Evolutionary conservation across 2,329 filamentous ascomycete species (phyloP).

Genomic region (Botrytis galanthina): DNA sequence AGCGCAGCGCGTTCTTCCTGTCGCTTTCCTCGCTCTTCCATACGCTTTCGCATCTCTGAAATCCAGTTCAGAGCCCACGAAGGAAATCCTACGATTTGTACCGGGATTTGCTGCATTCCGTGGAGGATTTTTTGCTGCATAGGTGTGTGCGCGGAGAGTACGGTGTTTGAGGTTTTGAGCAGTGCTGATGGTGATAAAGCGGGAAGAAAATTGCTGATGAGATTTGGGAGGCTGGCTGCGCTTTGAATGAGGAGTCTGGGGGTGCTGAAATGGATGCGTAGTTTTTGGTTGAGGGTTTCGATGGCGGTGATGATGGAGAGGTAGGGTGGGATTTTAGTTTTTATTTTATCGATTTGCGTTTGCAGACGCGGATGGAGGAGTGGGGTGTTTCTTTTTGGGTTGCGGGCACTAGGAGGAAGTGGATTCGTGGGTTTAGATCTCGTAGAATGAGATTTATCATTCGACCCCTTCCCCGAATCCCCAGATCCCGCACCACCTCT

Average conservation of each 20-base stretch:
- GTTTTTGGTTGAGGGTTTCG: neutral
- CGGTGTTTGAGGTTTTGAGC: too few relatives aligned
- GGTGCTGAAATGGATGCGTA: neutral
- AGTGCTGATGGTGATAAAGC: accelerated
- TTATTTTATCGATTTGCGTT: neutral
- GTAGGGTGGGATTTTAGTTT: neutral
- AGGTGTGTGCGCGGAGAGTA: neutral
- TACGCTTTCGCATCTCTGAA: neutral
- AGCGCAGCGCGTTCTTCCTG: neutral
- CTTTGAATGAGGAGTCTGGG: accelerated
- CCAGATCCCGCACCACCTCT: neutral
- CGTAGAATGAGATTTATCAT: neutral
- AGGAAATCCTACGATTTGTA: neutral
- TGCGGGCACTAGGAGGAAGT: too few relatives aligned
- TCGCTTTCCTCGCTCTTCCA: neutral
- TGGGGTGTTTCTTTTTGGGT: neutral
- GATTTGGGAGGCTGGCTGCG: neutral
- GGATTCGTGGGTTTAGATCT: neutral
- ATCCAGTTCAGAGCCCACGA: neutral
- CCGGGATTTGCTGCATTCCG: neutral
- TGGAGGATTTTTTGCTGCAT: neutral
- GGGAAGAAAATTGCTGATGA: neutral
- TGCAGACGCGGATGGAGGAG: neutral
- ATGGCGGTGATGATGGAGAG: neutral
- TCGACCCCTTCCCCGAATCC: neutral